Evolutionary conservation across 2,329 filamentous ascomycete species (phyloP), one percentile per base, ranked within the genome.

Genomic region (Pezicula carpinea): DNA sequence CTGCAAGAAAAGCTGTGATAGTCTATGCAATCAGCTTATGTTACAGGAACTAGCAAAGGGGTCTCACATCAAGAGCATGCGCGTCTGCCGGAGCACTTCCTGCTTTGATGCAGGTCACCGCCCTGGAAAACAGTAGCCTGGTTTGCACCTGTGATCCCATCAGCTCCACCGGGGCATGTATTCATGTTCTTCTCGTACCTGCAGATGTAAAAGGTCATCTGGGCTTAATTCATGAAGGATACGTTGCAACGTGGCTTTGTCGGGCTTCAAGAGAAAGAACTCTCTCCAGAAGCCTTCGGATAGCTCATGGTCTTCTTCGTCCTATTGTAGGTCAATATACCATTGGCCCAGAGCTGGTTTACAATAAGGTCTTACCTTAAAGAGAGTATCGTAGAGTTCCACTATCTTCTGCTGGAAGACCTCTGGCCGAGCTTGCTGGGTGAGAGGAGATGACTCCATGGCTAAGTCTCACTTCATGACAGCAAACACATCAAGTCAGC

Each of bases 261-360:
- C 89, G 18, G 92, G 91, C 53, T 83, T 83, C 49, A 96, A 75
- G 32, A 99, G 77, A 66, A 99, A 99, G 70, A 99, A 90, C 68
- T 96, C 93, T 56, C 82, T 79, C 93, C 93, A 99, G 70, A 96
- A 99, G 36, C 90, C 92, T 51, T 96, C 89, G 1, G 88, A 80
- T 52, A 85, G 85, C 22, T 90, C 85, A 43, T 73, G 68, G 49
- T 82, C 78, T 51, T 86, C 77, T 46, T 82, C 78, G 54, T 85
- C 80, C 36, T 29, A 39, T n/a, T 44, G n/a, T 6, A 7, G 42
- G n/a, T 46, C 47, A 57, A 31, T 14, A 15, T 6, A 43, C 10
- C 17, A 6, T 15, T 38, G 13, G 35, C 35, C 21, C 3, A 8
- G 11, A 38, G 21, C 10, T 4, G 15, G 6, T 5, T 8, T 40